These are phyloP conservation scores for Peronospora tabacina DNA, from an alignment of 352 stramenopile species.

Conservation along the genomic window DNA sequence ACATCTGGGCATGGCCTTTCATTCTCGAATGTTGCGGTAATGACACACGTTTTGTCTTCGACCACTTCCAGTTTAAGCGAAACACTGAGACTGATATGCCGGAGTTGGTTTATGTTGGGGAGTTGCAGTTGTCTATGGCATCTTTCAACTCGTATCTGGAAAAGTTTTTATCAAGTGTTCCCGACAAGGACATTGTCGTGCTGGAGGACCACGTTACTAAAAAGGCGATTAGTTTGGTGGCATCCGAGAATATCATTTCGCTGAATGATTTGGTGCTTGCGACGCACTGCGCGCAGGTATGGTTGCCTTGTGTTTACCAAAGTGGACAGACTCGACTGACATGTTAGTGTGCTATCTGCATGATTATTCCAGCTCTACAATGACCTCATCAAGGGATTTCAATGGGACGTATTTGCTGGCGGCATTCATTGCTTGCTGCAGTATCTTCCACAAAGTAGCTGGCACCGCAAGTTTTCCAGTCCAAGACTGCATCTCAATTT, in stretches of 20 bases:
- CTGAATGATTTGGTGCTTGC: slow-evolving; percentile 64
- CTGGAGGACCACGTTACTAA: slow-evolving; percentile 63
- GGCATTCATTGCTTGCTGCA: slow-evolving; percentile 78
- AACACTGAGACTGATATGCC: slow-evolving; percentile 35
- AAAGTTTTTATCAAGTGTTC: slow-evolving; percentile 52
- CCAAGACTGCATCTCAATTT: slow-evolving; percentile 75
- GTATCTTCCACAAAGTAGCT: slow-evolving; percentile 60
- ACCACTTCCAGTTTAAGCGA: slow-evolving; percentile 69
- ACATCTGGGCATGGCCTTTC: slow-evolving; percentile 77
- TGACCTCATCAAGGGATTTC: slow-evolving; percentile 76
- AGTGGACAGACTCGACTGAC: slow-evolving; percentile 1
- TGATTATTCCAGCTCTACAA: slow-evolving; percentile 42
- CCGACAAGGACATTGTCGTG: slow-evolving; percentile 54
- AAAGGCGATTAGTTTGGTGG: slow-evolving; percentile 56
- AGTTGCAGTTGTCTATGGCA: slow-evolving; percentile 61
- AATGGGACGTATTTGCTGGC: slow-evolving; percentile 78
- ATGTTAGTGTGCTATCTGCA: slow-evolving; percentile 5
- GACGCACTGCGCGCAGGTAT: slow-evolving; percentile 59
- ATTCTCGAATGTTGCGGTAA: slow-evolving; percentile 70
- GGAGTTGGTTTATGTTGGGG: slow-evolving; percentile 61
- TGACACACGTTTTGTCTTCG: slow-evolving; percentile 62
- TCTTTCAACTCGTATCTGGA: slow-evolving; percentile 73
- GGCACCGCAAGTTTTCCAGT: slow-evolving; percentile 55
- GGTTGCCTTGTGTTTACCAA: slow-evolving; percentile 2
- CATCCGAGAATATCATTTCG: slow-evolving; percentile 64